A percentile compares a stretch with the other conserved stretches of the same genome.
phyloP scores from a whole-genome alignment of 2,329 filamentous ascomycete species.

The Chaetomiaceae sp. region DNA sequence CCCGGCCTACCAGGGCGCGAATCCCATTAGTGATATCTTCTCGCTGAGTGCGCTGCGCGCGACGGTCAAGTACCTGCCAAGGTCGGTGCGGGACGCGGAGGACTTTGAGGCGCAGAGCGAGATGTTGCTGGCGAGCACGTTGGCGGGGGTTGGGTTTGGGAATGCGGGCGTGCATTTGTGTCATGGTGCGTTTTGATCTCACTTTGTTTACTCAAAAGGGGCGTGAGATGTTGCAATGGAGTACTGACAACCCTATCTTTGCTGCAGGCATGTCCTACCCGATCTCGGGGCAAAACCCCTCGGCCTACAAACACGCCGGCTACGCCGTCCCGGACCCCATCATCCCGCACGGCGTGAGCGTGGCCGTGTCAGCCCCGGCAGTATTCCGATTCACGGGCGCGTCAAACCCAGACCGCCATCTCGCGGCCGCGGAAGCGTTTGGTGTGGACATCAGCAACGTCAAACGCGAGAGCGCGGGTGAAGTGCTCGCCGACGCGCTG shows the following conservation, averaged over 20 bases:
- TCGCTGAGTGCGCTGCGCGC: slow-evolving; percentile 75
- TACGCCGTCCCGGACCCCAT: slow-evolving; percentile 72
- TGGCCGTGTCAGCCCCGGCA: slow-evolving; percentile 86
- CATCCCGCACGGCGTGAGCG: slow-evolving; percentile 93
- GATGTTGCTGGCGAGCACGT: slow-evolving; percentile 90
- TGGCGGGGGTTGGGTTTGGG: slow-evolving; percentile 93
- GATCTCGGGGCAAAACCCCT: slow-evolving; percentile 86
- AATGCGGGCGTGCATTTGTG: slow-evolving; percentile 90
- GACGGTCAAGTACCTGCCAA: slow-evolving; percentile 87
- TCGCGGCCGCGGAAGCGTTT: slow-evolving; percentile 83
- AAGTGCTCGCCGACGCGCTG: slow-evolving; percentile 78
- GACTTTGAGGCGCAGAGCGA: slow-evolving; percentile 89
- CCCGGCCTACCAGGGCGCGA: slow-evolving; percentile 93
- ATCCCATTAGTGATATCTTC: slow-evolving; percentile 97
- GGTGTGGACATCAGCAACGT: slow-evolving; percentile 84
- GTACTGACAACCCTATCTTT: background rate
- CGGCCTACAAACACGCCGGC: slow-evolving; percentile 76
- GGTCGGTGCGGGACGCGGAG: slow-evolving; percentile 79
- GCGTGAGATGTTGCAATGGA: too few relatives aligned
- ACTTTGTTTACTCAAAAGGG: too few relatives aligned
- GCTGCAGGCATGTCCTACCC: slow-evolving; percentile 83
- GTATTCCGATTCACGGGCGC: slow-evolving; percentile 91
- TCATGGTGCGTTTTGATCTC: slow-evolving; percentile 41
- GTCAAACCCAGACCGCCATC: slow-evolving; percentile 86
- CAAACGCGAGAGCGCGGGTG: slow-evolving; percentile 82